phyloP scores from a whole-genome alignment of 2,329 filamentous ascomycete species.

The Ophiostoma perfectum region DNA sequence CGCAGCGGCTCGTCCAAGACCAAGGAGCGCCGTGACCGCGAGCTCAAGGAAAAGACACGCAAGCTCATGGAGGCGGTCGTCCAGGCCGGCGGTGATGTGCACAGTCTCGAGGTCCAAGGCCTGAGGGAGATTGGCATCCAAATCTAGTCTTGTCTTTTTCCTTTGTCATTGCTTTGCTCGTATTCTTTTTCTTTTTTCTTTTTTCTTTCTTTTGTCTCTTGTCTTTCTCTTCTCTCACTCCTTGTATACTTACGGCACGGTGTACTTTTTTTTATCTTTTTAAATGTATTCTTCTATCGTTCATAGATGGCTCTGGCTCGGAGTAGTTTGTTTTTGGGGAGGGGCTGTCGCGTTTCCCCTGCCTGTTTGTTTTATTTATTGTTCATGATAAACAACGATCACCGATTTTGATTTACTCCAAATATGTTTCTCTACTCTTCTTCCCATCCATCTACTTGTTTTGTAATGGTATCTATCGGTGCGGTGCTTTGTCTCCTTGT shows the following conservation, averaged over 20 bases:
- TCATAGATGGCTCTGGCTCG: background rate
- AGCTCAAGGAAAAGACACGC: slow-evolving; percentile 71
- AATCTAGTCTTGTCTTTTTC: background rate
- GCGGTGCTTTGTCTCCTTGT: no score
- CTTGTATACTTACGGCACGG: no score
- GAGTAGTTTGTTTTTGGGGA: background rate
- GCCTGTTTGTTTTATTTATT: no score
- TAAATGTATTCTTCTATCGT: background rate
- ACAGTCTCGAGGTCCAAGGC: slow-evolving; percentile 32
- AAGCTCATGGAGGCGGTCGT: slow-evolving; percentile 63
- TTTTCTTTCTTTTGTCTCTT: background rate
- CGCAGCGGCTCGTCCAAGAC: slow-evolving; percentile 90
- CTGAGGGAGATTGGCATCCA: slow-evolving; percentile 13
- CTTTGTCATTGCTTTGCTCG: background rate
- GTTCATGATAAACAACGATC: background rate
- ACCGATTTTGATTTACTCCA: background rate
- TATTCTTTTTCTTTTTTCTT: background rate
- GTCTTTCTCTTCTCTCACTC: background rate
- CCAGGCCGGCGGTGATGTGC: slow-evolving; percentile 64
- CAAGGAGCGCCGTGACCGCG: slow-evolving; percentile 84
- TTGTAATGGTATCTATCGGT: background rate
- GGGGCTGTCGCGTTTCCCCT: background rate
- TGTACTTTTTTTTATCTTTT: background rate
- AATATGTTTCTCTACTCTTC: background rate
- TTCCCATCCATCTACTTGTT: background rate